Evolutionary conservation across 2,329 filamentous ascomycete species (phyloP).

Genomic region (Fusarium xylarioides): DNA sequence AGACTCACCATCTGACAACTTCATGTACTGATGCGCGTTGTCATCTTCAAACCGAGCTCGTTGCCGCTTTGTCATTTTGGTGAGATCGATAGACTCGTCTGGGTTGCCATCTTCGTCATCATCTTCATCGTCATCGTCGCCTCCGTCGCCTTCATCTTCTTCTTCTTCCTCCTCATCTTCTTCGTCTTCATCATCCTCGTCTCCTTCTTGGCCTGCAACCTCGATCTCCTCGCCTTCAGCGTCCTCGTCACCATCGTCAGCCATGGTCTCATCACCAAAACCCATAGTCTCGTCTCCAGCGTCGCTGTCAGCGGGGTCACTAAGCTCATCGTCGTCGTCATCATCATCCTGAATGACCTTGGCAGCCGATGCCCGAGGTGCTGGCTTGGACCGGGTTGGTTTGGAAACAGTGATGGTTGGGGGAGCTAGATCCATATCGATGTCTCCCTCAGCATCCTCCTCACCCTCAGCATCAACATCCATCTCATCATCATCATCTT

Average conservation of each 20-base stretch:
- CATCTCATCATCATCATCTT: slow-evolving; percentile 53
- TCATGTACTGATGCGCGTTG: slow-evolving; percentile 62
- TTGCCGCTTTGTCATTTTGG: slow-evolving; percentile 70
- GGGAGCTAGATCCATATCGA: slow-evolving; percentile 56
- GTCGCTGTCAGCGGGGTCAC: slow-evolving; percentile 63
- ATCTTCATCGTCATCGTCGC: slow-evolving; percentile 52
- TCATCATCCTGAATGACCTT: slow-evolving; percentile 54
- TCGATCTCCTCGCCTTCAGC: slow-evolving; percentile 58
- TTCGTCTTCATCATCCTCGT: slow-evolving; percentile 55
- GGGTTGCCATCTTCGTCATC: slow-evolving; percentile 58
- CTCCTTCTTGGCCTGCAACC: slow-evolving; percentile 53
- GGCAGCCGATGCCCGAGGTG: slow-evolving; percentile 46
- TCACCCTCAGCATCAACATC: slow-evolving; percentile 57
- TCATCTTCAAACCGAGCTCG: slow-evolving; percentile 67
- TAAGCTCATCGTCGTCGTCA: slow-evolving; percentile 63
- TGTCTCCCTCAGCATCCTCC: slow-evolving; percentile 54
- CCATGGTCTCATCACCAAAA: slow-evolving; percentile 57
- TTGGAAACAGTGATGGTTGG: slow-evolving; percentile 61
- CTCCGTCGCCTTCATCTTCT: slow-evolving; percentile 50
- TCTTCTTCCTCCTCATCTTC: slow-evolving; percentile 51
- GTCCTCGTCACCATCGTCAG: slow-evolving; percentile 57
- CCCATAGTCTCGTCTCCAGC: slow-evolving; percentile 50
- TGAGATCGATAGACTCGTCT: slow-evolving; percentile 62
- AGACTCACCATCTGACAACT: slow-evolving; percentile 66
- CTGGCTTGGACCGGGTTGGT: slow-evolving; percentile 51